Evolutionary conservation across 73 alveolate species (phyloP).

Genomic region (Diophrys sp.): DNA sequence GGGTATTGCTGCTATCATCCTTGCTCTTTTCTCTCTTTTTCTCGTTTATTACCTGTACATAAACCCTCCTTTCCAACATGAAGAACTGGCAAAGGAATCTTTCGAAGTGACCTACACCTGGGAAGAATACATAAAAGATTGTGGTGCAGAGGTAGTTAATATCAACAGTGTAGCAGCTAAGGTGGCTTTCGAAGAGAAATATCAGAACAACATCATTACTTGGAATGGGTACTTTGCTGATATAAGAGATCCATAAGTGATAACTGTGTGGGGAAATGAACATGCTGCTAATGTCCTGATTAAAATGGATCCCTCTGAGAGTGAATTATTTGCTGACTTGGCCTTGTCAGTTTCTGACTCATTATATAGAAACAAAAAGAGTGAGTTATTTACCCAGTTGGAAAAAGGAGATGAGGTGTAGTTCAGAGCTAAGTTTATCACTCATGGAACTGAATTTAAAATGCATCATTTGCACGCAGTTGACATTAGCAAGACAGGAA

Average conservation of each 20-base stretch:
- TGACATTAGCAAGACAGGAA: slow-evolving; percentile 57
- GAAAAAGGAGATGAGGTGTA: slow-evolving; percentile 72
- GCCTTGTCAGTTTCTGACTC: slow-evolving; percentile 65
- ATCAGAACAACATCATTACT: slow-evolving; percentile 59
- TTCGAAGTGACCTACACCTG: slow-evolving; percentile 62
- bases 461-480: slow-evolving; percentile 75
- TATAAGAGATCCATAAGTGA: slow-evolving; percentile 17
- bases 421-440: slow-evolving; percentile 66
- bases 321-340: slow-evolving; percentile 74
- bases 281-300: slow-evolving; percentile 67
- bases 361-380: slow-evolving; percentile 7
- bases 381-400: slow-evolving; percentile 13
- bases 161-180: slow-evolving; percentile 77
- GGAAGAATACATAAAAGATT: slow-evolving; percentile 77
- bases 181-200: slow-evolving; percentile 73
- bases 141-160: slow-evolving; percentile 79
- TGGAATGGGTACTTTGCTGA: slow-evolving; percentile 86
- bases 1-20: slow-evolving; percentile 24
- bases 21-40: slow-evolving; percentile 9
- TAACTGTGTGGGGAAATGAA: slow-evolving; percentile 24
- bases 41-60: slow-evolving; percentile 13
- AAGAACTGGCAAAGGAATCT: slow-evolving; percentile 12
- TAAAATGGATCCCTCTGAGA: slow-evolving; percentile 88
- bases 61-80: background rate
- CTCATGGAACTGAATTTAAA: slow-evolving; percentile 79